A percentile compares a stretch with the other conserved stretches of the same genome.
phyloP scores from a whole-genome alignment of 2,329 filamentous ascomycete species.

The Penicillium brevicompactum region DNA sequence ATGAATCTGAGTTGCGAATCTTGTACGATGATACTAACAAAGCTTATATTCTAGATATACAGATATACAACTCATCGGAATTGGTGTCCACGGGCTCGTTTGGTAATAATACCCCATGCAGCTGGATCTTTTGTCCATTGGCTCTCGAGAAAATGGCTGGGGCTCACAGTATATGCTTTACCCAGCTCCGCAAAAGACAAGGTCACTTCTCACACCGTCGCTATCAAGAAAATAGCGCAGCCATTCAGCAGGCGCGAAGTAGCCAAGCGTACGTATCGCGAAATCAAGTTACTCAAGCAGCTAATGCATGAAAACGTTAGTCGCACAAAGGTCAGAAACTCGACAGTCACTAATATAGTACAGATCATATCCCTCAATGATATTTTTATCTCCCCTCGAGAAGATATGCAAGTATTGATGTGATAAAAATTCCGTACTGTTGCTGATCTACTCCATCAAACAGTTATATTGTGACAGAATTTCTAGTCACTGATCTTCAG shows the following conservation, averaged over 20 bases:
- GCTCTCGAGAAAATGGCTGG: too few species aligned
- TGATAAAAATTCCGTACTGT: neutral
- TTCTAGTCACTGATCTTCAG: slow-evolving; percentile 93
- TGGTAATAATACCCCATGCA: too few species aligned
- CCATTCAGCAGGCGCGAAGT: slow-evolving; percentile 96
- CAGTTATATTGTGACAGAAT: slow-evolving; percentile 96
- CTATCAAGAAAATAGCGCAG: slow-evolving; percentile 99
- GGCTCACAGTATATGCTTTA: too few species aligned
- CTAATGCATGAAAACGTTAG: slow-evolving; percentile 91
- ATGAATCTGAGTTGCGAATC: too few species aligned
- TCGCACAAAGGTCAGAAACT: slow-evolving; percentile 7
- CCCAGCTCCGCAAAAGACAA: too few species aligned
- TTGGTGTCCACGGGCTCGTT: too few species aligned
- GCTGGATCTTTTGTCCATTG: too few species aligned
- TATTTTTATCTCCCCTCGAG: slow-evolving; percentile 97
- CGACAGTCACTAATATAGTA: slow-evolving; percentile 17
- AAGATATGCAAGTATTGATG: slow-evolving; percentile 71
- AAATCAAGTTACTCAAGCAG: slow-evolving; percentile 95
- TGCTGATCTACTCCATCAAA: slow-evolving; percentile 7
- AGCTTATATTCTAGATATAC: too few species aligned
- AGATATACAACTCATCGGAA: too few species aligned
- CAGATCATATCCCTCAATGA: slow-evolving; percentile 96
- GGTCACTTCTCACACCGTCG: too few species aligned
- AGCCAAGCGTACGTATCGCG: slow-evolving; percentile 93
- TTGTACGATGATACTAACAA: too few species aligned